Base-by-base conservation (phyloP, 2,329 filamentous ascomycete species). In the Xylaria multiplex region DNA sequence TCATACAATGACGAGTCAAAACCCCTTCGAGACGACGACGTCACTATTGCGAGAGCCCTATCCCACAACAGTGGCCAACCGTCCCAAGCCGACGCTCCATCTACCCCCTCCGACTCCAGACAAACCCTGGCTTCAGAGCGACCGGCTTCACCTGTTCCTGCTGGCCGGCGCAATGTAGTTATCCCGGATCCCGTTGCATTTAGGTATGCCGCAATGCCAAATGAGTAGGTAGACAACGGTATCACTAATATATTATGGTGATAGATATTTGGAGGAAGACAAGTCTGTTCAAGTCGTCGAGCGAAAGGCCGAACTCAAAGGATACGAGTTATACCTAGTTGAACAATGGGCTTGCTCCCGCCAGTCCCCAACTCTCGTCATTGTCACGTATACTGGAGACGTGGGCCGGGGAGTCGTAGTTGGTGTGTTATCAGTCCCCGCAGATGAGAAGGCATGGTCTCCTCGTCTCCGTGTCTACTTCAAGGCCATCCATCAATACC, bases 301-400 rank as follows among this genome's bases (percentile, higher is more conserved):
- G 72, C 90, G 91, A 59, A 88, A 88, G 62, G 84, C 86, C 56
- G 82, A 86, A 56, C 85, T 99, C 6, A 82, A 87, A 67, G 95
- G 95, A 70, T 98, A 97, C 79, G 94, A 98, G 78, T 84, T 95
- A 68, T 98, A 98, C 79, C 81, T 98, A 16, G 93, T 98, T 70
- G 96, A 98, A 78, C 96, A 99, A 83, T 99, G 96, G 96, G 93
- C 93, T 6, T 97, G 94, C 79, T 97, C 95, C 13, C 89, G 96
- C 59, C 86, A 89, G 63, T 93, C 96, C 68, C 95, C 95, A 0
- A 97, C 95, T 16, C 92, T 97, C 69, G 88, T 97, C 56, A 96
- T 98, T 70, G 92, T 91, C 48, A 97, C 94, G 2, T 97, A 96
- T 76, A 98, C 95, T 0, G 96, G 95, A 61, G 93, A 97, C 73